These are phyloP conservation scores for Rhodotorula mucilaginosa DNA, from an alignment of 1,284 basidiomycete species.

Conservation along the genomic window DNA sequence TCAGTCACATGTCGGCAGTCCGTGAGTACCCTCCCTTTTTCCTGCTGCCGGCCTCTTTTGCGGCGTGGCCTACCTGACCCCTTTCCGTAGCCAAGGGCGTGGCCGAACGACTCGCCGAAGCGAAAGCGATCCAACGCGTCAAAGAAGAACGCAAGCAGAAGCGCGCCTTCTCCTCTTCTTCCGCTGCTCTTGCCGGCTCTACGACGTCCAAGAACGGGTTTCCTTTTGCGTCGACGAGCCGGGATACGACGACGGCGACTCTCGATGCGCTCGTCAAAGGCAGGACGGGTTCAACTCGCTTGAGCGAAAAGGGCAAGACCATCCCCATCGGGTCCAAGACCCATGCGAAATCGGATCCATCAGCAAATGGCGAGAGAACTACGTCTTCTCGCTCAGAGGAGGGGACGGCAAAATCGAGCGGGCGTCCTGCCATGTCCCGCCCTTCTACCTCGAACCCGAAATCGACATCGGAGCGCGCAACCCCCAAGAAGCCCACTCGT, in stretches of 20 bases:
- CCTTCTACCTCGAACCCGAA: not conserved
- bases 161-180: not conserved
- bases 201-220: not conserved
- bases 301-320: not conserved
- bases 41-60: not conserved
- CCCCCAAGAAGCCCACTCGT: not conserved
- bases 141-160: not conserved
- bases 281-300: not conserved
- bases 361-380: too few species aligned
- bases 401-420: not conserved
- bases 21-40: slow-evolving; percentile 4
- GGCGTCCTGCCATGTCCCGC: not conserved
- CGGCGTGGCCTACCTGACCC: not conserved
- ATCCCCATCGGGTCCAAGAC: not conserved
- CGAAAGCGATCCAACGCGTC: not conserved
- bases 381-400: not conserved
- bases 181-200: not conserved
- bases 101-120: slow-evolving; percentile 12
- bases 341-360: too few species aligned
- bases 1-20: slow-evolving; percentile 24
- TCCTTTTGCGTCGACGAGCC: not conserved
- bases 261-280: not conserved
- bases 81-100: slow-evolving; percentile 10
- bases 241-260: not conserved
- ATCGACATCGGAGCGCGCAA: not conserved